phyloP scores from a whole-genome alignment of 192 early-diverging fungal species.

The Endogone sp. region DNA sequence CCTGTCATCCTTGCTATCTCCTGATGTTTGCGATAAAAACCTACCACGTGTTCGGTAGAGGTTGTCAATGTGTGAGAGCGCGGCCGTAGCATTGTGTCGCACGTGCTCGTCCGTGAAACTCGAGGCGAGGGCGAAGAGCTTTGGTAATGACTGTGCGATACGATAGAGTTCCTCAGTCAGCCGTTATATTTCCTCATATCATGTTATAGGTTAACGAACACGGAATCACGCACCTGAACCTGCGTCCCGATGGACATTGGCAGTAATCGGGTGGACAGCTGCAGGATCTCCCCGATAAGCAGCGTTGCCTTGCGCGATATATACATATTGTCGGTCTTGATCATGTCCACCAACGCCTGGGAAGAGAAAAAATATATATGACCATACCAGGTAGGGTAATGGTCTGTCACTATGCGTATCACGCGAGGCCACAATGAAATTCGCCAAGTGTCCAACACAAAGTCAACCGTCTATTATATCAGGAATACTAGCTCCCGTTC shows the following conservation, averaged over 20 bases:
- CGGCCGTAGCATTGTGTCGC: conserved; percentile 71
- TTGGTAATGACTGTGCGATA: conserved; percentile 57
- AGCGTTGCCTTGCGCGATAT: conserved; percentile 63
- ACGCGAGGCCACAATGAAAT: too few relatives aligned
- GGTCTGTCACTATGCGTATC: too few relatives aligned
- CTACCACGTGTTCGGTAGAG: conserved; percentile 44
- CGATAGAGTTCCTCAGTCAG: background rate
- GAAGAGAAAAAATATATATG: background rate
- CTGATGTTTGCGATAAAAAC: conserved; percentile 18
- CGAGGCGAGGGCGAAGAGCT: conserved; percentile 68
- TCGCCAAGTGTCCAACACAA: too few relatives aligned
- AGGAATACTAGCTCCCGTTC: too few relatives aligned
- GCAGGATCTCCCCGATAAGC: conserved; percentile 71
- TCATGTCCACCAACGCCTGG: conserved; percentile 66
- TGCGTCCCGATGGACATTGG: conserved; percentile 47
- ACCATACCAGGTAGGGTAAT: background rate
- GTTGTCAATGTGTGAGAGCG: conserved; percentile 70
- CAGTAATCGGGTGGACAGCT: conserved; percentile 64
- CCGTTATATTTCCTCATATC: background rate
- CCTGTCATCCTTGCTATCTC: conserved; percentile 12
- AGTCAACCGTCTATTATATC: too few relatives aligned
- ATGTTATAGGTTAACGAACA: background rate
- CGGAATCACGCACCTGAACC: conserved; percentile 39
- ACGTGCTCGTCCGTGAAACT: conserved; percentile 70
- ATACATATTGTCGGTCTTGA: conserved; percentile 56